Percentiles rank a stretch among this genome's conserved stretches.
phyloP scores from a whole-genome alignment of 2,329 filamentous ascomycete genomes.

The Geosmithia morbida region DNA sequence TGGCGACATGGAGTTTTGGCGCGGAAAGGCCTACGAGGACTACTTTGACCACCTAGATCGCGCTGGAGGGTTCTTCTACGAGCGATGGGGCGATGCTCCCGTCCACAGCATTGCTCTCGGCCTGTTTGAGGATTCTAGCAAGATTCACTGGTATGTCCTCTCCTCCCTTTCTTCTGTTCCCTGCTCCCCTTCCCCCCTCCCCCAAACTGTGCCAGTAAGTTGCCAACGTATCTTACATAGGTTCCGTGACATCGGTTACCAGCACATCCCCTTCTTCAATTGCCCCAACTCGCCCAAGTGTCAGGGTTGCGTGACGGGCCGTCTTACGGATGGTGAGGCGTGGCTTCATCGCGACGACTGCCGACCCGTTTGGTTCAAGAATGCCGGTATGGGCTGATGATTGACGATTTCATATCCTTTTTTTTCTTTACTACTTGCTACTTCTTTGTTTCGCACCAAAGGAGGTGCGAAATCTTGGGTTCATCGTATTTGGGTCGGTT shows the following conservation, averaged over 20 bases:
- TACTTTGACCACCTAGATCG: slow-evolving; percentile 97
- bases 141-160: slow-evolving; percentile 72
- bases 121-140: slow-evolving; percentile 78
- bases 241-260: slow-evolving; percentile 99
- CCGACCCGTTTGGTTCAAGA: slow-evolving; percentile 94
- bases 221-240: slow-evolving; percentile 26
- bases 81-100: slow-evolving; percentile 94
- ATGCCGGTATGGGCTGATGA: slow-evolving; percentile 60
- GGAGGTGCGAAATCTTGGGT: not conserved
- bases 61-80: slow-evolving; percentile 95
- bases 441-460: not conserved
- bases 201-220: not conserved
- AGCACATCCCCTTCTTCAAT: slow-evolving; percentile 97
- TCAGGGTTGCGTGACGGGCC: slow-evolving; percentile 70
- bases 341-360: slow-evolving; percentile 88
- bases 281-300: slow-evolving; percentile 96
- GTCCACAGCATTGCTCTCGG: slow-evolving; percentile 91
- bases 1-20: slow-evolving; percentile 83
- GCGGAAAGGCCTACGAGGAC: slow-evolving; percentile 78
- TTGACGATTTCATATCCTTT: not conserved
- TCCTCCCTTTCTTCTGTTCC: not conserved
- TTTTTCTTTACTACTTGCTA: not conserved
- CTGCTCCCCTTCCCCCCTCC: not conserved
- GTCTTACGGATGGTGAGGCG: slow-evolving; percentile 76
- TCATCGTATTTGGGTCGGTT: not conserved